phyloP scores from a whole-genome alignment of 208 protist species.

The Phytomonas sp. region DNA sequence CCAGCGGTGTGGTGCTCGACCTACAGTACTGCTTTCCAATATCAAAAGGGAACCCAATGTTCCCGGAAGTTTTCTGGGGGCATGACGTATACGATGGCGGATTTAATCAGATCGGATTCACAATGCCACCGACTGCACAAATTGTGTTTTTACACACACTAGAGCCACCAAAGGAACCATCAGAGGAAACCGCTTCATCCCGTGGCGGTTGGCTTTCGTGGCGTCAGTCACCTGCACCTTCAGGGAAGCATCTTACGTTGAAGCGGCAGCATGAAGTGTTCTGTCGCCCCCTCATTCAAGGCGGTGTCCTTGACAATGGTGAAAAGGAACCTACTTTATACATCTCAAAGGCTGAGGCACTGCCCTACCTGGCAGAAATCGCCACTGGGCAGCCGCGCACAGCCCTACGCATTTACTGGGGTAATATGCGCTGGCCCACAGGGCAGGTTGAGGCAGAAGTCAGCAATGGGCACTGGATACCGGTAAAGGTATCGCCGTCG shows the following conservation, averaged over 20 bases:
- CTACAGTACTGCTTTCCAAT: slow-evolving; percentile 71
- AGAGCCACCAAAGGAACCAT: slow-evolving; percentile 31
- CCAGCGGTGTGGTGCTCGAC: slow-evolving; percentile 69
- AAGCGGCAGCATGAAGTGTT: slow-evolving; percentile 35
- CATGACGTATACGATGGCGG: slow-evolving; percentile 82
- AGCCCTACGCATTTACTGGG: slow-evolving; percentile 81
- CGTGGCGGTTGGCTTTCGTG: not conserved
- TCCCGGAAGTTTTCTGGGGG: slow-evolving; percentile 87
- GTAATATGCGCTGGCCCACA: slow-evolving; percentile 73
- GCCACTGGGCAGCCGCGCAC: slow-evolving; percentile 59
- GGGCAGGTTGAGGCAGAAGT: slow-evolving; percentile 68
- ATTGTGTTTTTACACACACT: slow-evolving; percentile 74
- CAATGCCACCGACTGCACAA: slow-evolving; percentile 81
- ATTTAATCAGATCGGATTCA: slow-evolving; percentile 74
- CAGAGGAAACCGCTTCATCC: not conserved
- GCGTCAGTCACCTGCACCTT: slow-evolving; percentile 6
- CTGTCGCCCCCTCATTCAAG: slow-evolving; percentile 54
- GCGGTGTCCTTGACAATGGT: slow-evolving; percentile 39
- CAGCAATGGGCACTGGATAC: slow-evolving; percentile 78
- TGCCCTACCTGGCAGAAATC: slow-evolving; percentile 68
- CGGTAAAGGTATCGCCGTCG: slow-evolving; percentile 62
- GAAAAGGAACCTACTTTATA: slow-evolving; percentile 70
- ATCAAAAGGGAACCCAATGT: slow-evolving; percentile 77
- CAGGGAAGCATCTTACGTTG: not conserved
- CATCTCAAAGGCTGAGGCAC: slow-evolving; percentile 62